Evolutionary conservation across 176 grass and related monocot genomes (phyloP).

Genomic region (Neostapfia colusana): DNA sequence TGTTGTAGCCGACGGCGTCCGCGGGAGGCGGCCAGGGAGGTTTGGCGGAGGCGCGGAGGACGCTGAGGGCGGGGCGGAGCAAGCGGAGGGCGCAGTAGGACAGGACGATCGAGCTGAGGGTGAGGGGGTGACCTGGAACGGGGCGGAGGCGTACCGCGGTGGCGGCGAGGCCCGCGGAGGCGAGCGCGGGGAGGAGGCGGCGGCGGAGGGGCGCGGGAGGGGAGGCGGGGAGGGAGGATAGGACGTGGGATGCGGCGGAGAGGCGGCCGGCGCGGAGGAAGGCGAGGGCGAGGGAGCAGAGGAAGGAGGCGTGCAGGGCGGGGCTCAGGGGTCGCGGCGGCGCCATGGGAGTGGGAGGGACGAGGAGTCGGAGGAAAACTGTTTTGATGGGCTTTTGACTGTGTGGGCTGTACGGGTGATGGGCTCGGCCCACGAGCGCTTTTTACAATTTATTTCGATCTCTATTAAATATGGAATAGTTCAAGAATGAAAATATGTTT

Average conservation of each 20-base stretch:
- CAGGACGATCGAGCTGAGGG: constrained; percentile 40
- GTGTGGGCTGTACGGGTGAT: no score
- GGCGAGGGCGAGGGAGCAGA: constrained; percentile 48
- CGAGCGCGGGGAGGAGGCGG: constrained; percentile 54
- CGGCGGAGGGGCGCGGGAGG: constrained; percentile 35
- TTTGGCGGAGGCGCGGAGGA: constrained; percentile 31
- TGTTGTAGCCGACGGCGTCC: constrained; percentile 67
- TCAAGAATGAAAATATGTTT: no score
- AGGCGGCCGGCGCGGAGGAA: constrained; percentile 50
- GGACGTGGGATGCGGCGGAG: constrained; percentile 38
- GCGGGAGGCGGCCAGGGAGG: neutral
- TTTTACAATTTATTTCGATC: no score
- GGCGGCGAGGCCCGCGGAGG: constrained; percentile 41
- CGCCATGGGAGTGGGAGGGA: neutral
- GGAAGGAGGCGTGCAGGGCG: constrained; percentile 42
- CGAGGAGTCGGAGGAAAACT: no score
- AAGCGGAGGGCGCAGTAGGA: constrained; percentile 40
- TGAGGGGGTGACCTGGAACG: neutral
- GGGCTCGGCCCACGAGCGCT: no score
- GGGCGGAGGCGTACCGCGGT: constrained; percentile 38
- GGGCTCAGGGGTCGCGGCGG: neutral
- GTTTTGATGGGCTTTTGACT: no score
- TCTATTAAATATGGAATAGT: no score
- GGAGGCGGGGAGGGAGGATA: constrained; percentile 10
- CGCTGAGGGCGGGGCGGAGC: constrained; percentile 11